Percentiles rank a stretch among this genome's conserved stretches.
Evolutionary conservation across 768 basidiomycete species (phyloP).

Genomic region (Trichaptum fuscoviolaceum): DNA sequence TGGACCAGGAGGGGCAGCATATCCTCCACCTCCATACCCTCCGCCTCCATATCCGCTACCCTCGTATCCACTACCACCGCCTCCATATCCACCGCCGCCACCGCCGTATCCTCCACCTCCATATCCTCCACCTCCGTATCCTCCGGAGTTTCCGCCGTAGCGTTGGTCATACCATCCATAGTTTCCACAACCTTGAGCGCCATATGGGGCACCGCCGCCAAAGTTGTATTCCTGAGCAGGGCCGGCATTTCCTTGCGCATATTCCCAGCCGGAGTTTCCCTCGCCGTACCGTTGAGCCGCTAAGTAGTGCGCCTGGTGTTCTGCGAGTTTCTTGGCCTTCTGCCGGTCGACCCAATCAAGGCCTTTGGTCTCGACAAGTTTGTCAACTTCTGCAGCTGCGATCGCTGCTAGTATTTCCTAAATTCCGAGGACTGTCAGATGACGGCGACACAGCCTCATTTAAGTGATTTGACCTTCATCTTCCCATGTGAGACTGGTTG

Average conservation of each 20-base stretch:
- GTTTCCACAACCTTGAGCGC: background rate
- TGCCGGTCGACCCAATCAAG: conserved; percentile 19
- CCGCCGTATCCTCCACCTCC: background rate
- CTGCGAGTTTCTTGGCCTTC: conserved; percentile 18
- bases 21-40: background rate
- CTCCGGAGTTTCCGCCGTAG: background rate
- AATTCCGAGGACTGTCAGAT: background rate
- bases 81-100: background rate
- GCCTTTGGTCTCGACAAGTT: conserved; percentile 34
- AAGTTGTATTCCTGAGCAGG: conserved; percentile 15
- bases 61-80: background rate
- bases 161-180: conserved; percentile 1
- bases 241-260: conserved; percentile 13
- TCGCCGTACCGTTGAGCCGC: conserved; percentile 16
- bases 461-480: conserved; percentile 19
- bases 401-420: conserved; percentile 31
- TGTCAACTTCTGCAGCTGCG: conserved; percentile 33
- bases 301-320: conserved; percentile 17
- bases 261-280: conserved; percentile 15
- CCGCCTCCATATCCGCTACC: background rate
- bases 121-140: background rate
- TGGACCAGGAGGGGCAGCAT: background rate
- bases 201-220: conserved; percentile 13
- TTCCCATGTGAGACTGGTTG: conserved; percentile 22
- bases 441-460: background rate